Percentiles rank a stretch among this genome's conserved stretches.
phyloP scores from a whole-genome alignment of 352 stramenopile genomes.

The Globisporangium spiculum region DNA sequence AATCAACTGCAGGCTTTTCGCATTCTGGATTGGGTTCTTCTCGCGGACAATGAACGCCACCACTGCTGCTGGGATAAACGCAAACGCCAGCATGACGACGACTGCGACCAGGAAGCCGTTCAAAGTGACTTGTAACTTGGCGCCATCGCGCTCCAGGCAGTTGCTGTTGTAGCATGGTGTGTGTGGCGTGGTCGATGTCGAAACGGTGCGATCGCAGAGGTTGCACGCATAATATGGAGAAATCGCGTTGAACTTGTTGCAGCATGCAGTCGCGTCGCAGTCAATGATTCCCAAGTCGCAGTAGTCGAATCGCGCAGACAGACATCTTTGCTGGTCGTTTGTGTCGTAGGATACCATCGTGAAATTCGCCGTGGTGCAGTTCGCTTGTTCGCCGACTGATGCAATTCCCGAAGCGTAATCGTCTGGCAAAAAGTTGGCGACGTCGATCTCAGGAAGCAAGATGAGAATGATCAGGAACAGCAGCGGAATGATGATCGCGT shows the following conservation, averaged over 20 bases:
- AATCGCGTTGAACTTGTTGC: constrained; percentile 25
- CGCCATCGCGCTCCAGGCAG: constrained; percentile 28
- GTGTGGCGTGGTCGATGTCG: constrained; percentile 2
- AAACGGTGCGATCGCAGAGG: constrained; percentile 16
- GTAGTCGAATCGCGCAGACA: constrained; percentile 27
- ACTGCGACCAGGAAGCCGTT: constrained; percentile 41
- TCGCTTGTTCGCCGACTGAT: constrained; percentile 21
- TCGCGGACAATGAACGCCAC: constrained; percentile 48
- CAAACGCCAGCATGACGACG: constrained; percentile 42
- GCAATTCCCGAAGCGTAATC: constrained; percentile 29
- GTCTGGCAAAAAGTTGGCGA: constrained; percentile 37
- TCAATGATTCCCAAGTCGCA: constrained; percentile 38
- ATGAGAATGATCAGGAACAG: constrained; percentile 55
- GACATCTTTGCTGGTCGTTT: constrained; percentile 7
- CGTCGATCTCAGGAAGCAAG: constrained; percentile 47
- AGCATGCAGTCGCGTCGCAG: constrained; percentile 37
- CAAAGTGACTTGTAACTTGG: constrained; percentile 41
- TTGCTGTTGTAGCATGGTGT: constrained; percentile 28
- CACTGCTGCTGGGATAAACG: constrained; percentile 41
- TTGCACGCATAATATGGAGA: constrained; percentile 47
- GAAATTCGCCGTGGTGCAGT: constrained; percentile 24
- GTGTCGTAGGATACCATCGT: constrained; percentile 23
- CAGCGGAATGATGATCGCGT: constrained; percentile 57
- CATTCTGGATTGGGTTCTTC: constrained; percentile 47
- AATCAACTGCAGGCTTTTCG: constrained; percentile 49